These are phyloP conservation scores for Brassica napus DNA, from an alignment of 345 rosid genomes.

Conservation along the genomic window DNA sequence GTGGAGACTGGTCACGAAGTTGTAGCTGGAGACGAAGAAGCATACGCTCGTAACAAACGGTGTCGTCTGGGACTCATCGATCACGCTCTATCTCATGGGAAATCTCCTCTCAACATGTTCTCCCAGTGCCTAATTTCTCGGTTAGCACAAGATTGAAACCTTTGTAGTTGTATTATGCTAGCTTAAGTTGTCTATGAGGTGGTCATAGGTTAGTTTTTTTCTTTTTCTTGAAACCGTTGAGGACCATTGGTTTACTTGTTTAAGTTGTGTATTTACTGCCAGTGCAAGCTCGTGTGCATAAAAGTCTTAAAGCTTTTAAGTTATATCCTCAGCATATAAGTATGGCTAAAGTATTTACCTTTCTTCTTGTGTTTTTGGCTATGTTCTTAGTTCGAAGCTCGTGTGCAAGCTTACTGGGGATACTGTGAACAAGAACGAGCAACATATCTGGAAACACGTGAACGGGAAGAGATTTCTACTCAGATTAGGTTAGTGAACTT, in stretches of 20 bases:
- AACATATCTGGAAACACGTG: conserved; percentile 92
- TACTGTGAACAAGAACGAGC: conserved; percentile 81
- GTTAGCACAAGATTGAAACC: conserved; percentile 41
- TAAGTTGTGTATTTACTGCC: neutral
- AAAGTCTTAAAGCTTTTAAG: neutral
- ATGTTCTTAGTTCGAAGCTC: conserved; percentile 64
- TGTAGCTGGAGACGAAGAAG: conserved; percentile 61
- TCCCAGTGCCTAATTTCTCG: conserved; percentile 66
- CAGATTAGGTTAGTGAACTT: conserved; percentile 56
- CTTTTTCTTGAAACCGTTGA: neutral
- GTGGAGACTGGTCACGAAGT: conserved; percentile 85
- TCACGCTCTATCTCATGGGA: conserved; percentile 60
- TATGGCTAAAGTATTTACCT: neutral
- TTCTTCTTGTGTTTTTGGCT: neutral
- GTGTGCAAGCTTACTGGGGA: conserved; percentile 87
- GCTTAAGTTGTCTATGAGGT: neutral
- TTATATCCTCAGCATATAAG: conserved; percentile 40
- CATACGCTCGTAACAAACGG: conserved; percentile 70
- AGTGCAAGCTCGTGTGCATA: neutral
- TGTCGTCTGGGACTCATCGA: conserved; percentile 89
- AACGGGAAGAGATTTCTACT: conserved; percentile 82
- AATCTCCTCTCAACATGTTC: conserved; percentile 84
- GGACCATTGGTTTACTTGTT: neutral
- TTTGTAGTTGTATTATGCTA: neutral
- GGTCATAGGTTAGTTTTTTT: neutral